Conservation (phyloP, 495 filamentous ascomycete genomes). For the Penicillium tannophilum region DNA sequence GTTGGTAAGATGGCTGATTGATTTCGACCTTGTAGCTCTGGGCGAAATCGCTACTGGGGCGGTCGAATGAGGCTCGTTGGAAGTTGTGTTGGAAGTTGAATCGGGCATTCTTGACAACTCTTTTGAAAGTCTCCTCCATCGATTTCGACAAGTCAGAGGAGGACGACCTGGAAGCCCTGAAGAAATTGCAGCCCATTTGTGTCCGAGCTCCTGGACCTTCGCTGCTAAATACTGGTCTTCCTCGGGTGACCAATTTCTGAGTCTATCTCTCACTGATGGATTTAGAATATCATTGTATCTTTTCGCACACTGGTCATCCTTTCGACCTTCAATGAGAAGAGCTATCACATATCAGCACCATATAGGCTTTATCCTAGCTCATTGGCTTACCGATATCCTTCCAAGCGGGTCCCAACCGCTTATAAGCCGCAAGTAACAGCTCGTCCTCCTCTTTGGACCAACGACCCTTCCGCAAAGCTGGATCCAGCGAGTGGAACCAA, state of each 20-base stretch:
- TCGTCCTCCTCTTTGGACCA: conserved; percentile 7
- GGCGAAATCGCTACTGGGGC: not conserved
- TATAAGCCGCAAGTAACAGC: conserved; percentile 2
- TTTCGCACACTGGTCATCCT: conserved; percentile 11
- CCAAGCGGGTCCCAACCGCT: conserved; percentile 1
- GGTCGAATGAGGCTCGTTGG: not conserved
- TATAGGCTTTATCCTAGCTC: no score
- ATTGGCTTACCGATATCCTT: conserved; percentile 3
- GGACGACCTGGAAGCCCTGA: conserved; percentile 10
- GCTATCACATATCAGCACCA: conserved; percentile 1
- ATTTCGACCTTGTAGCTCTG: not conserved
- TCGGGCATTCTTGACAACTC: not conserved
- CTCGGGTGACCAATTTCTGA: conserved; percentile 6
- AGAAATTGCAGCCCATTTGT: conserved; percentile 12
- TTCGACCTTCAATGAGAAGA: conserved; percentile 5
- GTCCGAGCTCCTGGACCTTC: conserved; percentile 5
- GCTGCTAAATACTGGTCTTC: conserved; percentile 5
- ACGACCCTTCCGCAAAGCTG: conserved; percentile 2
- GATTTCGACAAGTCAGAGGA: conserved; percentile 9
- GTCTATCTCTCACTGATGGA: conserved; percentile 5
- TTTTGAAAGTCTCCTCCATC: conserved; percentile 10
- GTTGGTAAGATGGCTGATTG: not conserved
- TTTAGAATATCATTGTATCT: conserved; percentile 12
- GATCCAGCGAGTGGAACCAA: conserved; percentile 4
- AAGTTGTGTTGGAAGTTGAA: not conserved